Evolutionary conservation across 2,329 filamentous ascomycete genomes (phyloP), one percentile per base, ranked within the genome.

Genomic region (Botrytis fabae): DNA sequence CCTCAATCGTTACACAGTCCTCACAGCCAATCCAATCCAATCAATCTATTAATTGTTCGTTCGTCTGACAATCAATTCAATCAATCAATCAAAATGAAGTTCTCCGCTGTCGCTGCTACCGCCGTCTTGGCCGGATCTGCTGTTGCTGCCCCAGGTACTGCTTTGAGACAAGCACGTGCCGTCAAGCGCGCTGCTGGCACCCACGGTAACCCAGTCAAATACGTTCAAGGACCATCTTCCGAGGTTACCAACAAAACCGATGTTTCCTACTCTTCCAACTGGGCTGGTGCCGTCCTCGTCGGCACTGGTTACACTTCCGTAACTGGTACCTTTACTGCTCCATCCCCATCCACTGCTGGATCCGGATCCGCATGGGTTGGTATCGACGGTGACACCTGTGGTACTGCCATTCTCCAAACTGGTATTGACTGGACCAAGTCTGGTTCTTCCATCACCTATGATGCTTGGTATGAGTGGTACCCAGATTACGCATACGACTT

Each of bases 391-490:
- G 86, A 89, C 76, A 88, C 86, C 8, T 89, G 86, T 79, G 79
- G 78, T 28, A 82, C 81, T 4, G 86, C 87, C 12, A 88, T 89
- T 70, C 81, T 90, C 8, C 87, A 89, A 79, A 86, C 87, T 1
- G 88, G 88, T 46, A 81, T 90, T 51, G 87, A 89, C 79, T 88
- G 88, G 78, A 85, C 84, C 69, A 80, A 85, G 60, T 77, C 83
- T n/a, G 81, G 82, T n/a, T 80, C 79, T 32, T 74, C 78, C 0
- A 82, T 84, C 5, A 82, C 79, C 10, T 90, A 85, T 77, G 85
- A 87, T 72, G 86, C 87, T 28, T 90, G 88, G 87, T 90, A 88
- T 77, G 88, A 90, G 79, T 90, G 87, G 88, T 88, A 85, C 76
- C 87, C 88, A 1, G 85, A 88, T 77, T 85, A 85, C 76, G 84